Evolutionary conservation across 441 rosid species (phyloP).

Genomic region (Daphne laureola): DNA sequence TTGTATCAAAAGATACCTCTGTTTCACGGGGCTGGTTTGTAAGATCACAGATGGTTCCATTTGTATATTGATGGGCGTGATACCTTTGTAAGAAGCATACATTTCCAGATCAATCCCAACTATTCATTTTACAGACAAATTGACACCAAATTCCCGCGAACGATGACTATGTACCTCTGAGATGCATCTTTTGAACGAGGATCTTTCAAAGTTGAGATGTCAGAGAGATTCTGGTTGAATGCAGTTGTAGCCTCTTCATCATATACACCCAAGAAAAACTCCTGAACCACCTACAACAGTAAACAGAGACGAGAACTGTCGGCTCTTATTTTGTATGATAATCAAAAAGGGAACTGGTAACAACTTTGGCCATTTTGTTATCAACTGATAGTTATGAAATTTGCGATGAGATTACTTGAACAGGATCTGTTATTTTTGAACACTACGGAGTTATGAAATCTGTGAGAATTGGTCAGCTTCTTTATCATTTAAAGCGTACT

Average conservation of each 20-base stretch:
- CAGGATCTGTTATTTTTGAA: too few relatives aligned
- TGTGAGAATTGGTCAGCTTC: too few relatives aligned
- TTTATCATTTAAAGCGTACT: too few relatives aligned
- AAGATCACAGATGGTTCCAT: conserved; percentile 87
- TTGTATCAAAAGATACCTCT: conserved; percentile 44
- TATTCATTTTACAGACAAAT: neutral
- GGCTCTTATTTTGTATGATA: neutral
- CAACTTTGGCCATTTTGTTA: too few relatives aligned
- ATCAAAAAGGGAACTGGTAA: too few relatives aligned
- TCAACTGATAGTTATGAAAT: too few relatives aligned
- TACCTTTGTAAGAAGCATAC: conserved; percentile 38
- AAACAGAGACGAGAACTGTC: neutral
- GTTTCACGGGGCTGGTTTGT: conserved; percentile 79
- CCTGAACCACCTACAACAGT: conserved; percentile 58
- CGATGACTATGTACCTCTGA: conserved; percentile 44
- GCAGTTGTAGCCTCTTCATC: conserved; percentile 74
- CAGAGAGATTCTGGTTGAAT: conserved; percentile 70
- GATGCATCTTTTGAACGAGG: conserved; percentile 79
- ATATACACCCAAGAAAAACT: conserved; percentile 66
- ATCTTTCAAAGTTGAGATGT: conserved; percentile 62
- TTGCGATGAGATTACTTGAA: too few relatives aligned
- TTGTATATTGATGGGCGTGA: conserved; percentile 76
- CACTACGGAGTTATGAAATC: too few relatives aligned
- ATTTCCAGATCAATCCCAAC: neutral
- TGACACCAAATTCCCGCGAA: neutral